Evolutionary conservation across 257 asterid species (phyloP), one percentile per base, ranked within the genome.

Genomic region (Solanum phureja): DNA sequence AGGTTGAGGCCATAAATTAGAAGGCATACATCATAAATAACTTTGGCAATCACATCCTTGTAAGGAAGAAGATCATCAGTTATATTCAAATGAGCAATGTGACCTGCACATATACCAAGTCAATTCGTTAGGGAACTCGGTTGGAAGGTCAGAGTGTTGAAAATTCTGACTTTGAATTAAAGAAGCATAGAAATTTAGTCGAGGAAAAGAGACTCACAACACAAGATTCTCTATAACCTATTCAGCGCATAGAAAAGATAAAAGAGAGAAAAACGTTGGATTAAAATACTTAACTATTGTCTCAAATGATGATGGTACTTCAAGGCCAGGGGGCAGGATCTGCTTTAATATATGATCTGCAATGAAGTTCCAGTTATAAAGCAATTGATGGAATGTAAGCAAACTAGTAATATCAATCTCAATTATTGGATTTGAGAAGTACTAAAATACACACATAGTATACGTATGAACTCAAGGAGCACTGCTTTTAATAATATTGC

Each of bases 241-340:
- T 29, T 8, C 29, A 83, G 35, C 37, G 84, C 14, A 12, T 9
- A 35, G 27, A 10, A 71, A 69, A 79, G 27, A 69, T 56, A 62
- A 33, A 33, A 56, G 42, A 49, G 73, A 11, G 68, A 52, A 24
- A 62, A 66, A 68, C 56, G 79, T 44, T 75, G 75, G 56, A 84
- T 87, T 86, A 88, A 90, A 87, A 88, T 89, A 97, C 99, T 95
- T 95, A 97, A 94, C 99, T 93, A 97, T 93, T 88, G 98, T 95
- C 93, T 95, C 99, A 89, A 97, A 97, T 42, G 98, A 97, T n/a
- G 99, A 95, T 23, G 98, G 99, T 52, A 95, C 93, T 86, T 95
- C 98, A 81, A 95, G 56, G 85, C 96, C 98, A 86, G 93, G 82
- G 29, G 99, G 99, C 85, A 95, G 93, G 91, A 97, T 94, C 95